Evolutionary conservation across 2,329 filamentous ascomycete species (phyloP).

Genomic region (Botrytis tulipae): DNA sequence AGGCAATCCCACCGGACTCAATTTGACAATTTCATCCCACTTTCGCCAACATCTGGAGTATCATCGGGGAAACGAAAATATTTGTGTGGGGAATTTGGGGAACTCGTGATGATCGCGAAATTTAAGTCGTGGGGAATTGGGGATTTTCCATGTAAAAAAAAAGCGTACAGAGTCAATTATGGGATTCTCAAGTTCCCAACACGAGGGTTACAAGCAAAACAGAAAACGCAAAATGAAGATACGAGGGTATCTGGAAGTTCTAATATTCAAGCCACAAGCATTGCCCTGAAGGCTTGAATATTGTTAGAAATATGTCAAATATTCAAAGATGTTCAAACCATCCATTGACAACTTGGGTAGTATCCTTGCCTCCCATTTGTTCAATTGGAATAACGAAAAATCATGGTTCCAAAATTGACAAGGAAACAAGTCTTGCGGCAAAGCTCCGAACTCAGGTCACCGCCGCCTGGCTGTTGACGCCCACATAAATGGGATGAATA

Average conservation of each 20-base stretch:
- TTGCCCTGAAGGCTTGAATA: background rate
- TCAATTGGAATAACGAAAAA: background rate
- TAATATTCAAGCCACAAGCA: background rate
- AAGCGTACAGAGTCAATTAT: background rate
- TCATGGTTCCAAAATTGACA: background rate
- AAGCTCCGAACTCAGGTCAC: background rate
- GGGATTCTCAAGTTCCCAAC: background rate
- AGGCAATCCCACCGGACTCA: background rate
- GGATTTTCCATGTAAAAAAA: background rate
- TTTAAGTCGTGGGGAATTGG: background rate
- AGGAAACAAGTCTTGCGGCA: background rate
- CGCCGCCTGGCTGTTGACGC: background rate
- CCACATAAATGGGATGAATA: background rate
- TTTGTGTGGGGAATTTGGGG: slow-evolving; percentile 6
- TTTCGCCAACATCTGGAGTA: slow-evolving; percentile 5
- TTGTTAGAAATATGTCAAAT: background rate
- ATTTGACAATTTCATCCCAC: background rate
- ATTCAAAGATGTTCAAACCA: background rate
- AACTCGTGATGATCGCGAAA: background rate
- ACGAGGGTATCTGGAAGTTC: background rate
- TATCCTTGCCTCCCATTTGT: background rate
- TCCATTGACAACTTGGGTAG: background rate
- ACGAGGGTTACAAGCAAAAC: background rate
- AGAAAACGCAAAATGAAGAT: background rate
- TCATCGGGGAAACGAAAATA: background rate